phyloP scores from a whole-genome alignment of 148 eudicot genomes.

The Heliamphora exappendiculata region DNA sequence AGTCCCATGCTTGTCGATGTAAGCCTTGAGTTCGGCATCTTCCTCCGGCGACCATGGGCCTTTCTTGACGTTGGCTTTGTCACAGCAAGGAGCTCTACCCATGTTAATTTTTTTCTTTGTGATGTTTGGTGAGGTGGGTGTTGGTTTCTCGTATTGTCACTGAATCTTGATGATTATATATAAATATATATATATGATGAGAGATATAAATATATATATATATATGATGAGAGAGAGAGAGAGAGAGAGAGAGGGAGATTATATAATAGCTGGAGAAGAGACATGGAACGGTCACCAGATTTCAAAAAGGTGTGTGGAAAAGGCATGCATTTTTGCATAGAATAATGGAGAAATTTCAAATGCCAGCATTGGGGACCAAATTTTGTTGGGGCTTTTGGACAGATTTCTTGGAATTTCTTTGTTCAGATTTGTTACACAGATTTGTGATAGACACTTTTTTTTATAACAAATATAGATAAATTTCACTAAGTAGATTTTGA shows the following conservation, averaged over 20 bases:
- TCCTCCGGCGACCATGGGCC: conserved; percentile 45
- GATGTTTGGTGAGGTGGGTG: conserved; percentile 9
- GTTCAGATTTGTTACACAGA: too few species aligned
- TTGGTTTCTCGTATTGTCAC: conserved; percentile 10
- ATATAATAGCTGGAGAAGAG: conserved; percentile 62
- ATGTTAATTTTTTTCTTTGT: conserved; percentile 11
- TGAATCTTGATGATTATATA: conserved; percentile 14
- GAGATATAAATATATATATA: background rate
- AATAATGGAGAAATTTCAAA: conserved; percentile 33
- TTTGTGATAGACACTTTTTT: too few species aligned
- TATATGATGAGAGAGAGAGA: conserved; percentile 10
- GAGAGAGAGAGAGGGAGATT: conserved; percentile 25
- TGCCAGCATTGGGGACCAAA: conserved; percentile 33
- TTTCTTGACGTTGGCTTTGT: conserved; percentile 36
- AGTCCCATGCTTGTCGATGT: conserved; percentile 32
- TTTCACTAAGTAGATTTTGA: too few species aligned
- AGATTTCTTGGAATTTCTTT: too few species aligned
- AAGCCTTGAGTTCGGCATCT: conserved; percentile 30
- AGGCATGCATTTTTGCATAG: conserved; percentile 24
- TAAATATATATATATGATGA: conserved; percentile 17
- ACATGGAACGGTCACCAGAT: conserved; percentile 38
- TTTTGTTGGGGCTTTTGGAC: too few species aligned
- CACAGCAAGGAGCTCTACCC: conserved; percentile 45
- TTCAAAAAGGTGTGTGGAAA: conserved; percentile 37
- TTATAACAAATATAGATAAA: too few species aligned